phyloP scores from a whole-genome alignment of 805 yeast genomes.

The Yamadazyma kitorensis region DNA sequence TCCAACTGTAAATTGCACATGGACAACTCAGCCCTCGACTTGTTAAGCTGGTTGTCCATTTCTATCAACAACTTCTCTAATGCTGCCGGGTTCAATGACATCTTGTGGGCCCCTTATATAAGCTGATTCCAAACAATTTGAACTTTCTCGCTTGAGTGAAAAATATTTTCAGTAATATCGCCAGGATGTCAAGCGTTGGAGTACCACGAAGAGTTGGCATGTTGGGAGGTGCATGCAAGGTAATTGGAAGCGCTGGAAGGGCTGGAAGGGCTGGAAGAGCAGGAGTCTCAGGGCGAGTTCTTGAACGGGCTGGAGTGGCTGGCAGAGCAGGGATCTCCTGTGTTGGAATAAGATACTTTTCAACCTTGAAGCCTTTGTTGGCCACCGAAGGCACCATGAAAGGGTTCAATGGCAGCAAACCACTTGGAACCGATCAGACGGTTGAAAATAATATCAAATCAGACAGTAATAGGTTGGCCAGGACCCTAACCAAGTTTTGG shows the following conservation, averaged over 20 bases:
- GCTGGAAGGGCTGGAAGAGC: too few relatives aligned
- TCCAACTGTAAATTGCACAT: slow-evolving; percentile 52
- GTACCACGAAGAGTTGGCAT: too few relatives aligned
- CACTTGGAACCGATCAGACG: slow-evolving; percentile 28
- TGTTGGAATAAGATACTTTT: background rate
- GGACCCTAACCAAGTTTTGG: slow-evolving; percentile 78
- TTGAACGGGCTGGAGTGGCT: too few relatives aligned
- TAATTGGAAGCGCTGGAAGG: too few relatives aligned
- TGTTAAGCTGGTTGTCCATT: slow-evolving; percentile 62
- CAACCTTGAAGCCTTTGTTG: background rate
- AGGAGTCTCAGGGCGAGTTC: too few relatives aligned
- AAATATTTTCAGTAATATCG: too few relatives aligned
- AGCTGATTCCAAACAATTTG: too few relatives aligned
- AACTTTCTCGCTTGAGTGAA: too few relatives aligned
- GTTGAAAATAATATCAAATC: slow-evolving; percentile 52
- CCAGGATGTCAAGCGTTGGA: too few relatives aligned
- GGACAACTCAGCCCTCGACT: slow-evolving; percentile 57
- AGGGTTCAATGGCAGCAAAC: slow-evolving; percentile 9
- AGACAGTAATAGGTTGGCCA: slow-evolving; percentile 68
- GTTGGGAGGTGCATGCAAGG: too few relatives aligned
- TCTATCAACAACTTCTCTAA: slow-evolving; percentile 57
- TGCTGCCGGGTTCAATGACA: slow-evolving; percentile 47
- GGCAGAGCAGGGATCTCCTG: background rate
- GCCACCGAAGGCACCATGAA: slow-evolving; percentile 19
- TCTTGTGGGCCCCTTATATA: too few relatives aligned